Conservation (phyloP, 768 basidiomycete species). For the Pisolithus tinctorius region DNA sequence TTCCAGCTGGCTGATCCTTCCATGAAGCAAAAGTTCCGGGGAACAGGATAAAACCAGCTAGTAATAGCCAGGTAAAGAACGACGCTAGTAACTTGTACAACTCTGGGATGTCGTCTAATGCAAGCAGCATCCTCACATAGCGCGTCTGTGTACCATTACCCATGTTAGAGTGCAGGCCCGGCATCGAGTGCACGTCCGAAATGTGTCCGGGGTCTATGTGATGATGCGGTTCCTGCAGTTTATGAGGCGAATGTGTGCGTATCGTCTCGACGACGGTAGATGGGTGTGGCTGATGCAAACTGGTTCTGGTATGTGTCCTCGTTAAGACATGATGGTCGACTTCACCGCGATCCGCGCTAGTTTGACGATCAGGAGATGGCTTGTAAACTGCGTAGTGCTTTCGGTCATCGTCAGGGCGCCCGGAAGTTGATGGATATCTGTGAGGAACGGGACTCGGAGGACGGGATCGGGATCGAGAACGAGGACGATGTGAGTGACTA, state of each 20-base stretch:
- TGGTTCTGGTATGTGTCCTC: slow-evolving; percentile 14
- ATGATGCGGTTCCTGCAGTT: not conserved
- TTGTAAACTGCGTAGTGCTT: not conserved
- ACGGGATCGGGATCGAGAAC: too few relatives aligned
- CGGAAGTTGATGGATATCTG: slow-evolving; percentile 20
- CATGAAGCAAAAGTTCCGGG: slow-evolving; percentile 55
- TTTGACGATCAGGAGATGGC: slow-evolving; percentile 5
- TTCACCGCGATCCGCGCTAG: slow-evolving; percentile 4
- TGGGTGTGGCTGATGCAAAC: slow-evolving; percentile 6
- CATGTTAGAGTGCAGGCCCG: slow-evolving; percentile 13
- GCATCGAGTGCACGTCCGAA: slow-evolving; percentile 6
- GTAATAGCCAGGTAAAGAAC: slow-evolving; percentile 58
- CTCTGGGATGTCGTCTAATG: slow-evolving; percentile 49
- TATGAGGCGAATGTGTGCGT: not conserved
- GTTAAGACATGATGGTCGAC: slow-evolving; percentile 5
- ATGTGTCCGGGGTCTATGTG: not conserved
- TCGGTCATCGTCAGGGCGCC: slow-evolving; percentile 2
- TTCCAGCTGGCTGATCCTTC: slow-evolving; percentile 16
- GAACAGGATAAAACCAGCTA: slow-evolving; percentile 58
- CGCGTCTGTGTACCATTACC: slow-evolving; percentile 31
- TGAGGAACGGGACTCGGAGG: slow-evolving; percentile 12
- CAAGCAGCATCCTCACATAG: slow-evolving; percentile 59
- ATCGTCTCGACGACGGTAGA: not conserved
- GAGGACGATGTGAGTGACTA: too few relatives aligned
- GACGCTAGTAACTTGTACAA: slow-evolving; percentile 44